phyloP scores from a whole-genome alignment of 2,329 filamentous ascomycete genomes.

The Anisogramma anomala region DNA sequence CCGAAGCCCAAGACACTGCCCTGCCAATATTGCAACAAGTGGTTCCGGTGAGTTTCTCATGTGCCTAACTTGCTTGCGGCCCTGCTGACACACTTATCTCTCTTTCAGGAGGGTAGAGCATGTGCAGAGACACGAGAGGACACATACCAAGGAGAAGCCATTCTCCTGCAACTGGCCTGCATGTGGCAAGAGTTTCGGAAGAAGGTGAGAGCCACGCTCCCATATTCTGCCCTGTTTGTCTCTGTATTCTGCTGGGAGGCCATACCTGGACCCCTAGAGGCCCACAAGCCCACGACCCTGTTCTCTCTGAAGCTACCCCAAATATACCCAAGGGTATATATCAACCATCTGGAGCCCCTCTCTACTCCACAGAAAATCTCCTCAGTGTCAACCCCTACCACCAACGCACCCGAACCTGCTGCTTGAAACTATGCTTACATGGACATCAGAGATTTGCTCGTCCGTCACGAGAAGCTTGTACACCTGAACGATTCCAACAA shows the following conservation, averaged over 20 bases:
- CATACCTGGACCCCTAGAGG: background rate
- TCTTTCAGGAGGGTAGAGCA: constrained; percentile 48
- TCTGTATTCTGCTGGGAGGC: background rate
- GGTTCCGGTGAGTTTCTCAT: constrained; percentile 41
- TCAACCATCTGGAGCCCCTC: constrained; percentile 3
- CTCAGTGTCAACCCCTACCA: constrained; percentile 8
- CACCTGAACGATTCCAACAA: constrained; percentile 50
- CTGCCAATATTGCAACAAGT: constrained; percentile 52
- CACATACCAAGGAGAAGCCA: constrained; percentile 54
- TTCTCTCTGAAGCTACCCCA: constrained; percentile 3
- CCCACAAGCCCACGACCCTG: background rate
- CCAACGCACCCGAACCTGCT: background rate
- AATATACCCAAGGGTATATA: constrained; percentile 5
- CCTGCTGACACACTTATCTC: constrained; percentile 24
- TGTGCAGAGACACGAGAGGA: constrained; percentile 52
- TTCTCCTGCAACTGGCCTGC: constrained; percentile 48
- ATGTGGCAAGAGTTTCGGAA: constrained; percentile 51
- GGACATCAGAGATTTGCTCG: constrained; percentile 52
- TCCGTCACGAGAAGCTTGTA: constrained; percentile 53
- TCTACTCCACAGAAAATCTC: constrained; percentile 1
- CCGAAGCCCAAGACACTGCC: constrained; percentile 51
- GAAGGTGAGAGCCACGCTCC: constrained; percentile 39
- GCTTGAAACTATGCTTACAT: constrained; percentile 38
- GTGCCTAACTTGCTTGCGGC: constrained; percentile 12
- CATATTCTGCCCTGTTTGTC: constrained; percentile 12